phyloP scores from a whole-genome alignment of 1,284 basidiomycete genomes.

The Moesziomyces parantarcticus region DNA sequence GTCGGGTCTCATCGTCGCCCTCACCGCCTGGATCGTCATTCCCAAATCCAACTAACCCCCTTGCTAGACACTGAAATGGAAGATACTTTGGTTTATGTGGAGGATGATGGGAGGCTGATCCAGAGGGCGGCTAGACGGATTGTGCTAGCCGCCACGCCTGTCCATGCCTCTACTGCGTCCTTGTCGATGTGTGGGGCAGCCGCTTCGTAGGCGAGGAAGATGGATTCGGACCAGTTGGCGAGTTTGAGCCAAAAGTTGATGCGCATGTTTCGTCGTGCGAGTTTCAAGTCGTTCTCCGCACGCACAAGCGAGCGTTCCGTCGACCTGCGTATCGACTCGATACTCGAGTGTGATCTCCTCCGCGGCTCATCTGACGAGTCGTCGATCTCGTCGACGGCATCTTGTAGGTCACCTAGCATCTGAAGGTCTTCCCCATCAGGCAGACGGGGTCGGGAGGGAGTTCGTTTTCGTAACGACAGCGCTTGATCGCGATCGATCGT shows the following conservation, averaged over 20 bases:
- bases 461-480: slow-evolving; percentile 21
- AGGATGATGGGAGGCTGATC: slow-evolving; percentile 7
- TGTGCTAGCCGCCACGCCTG: slow-evolving; percentile 34
- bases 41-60: slow-evolving; percentile 41
- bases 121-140: slow-evolving; percentile 41
- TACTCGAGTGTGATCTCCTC: not conserved
- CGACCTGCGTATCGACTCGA: slow-evolving; percentile 13
- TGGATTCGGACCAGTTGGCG: slow-evolving; percentile 36
- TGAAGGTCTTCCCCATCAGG: not conserved
- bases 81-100: too few relatives aligned
- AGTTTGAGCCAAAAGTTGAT: slow-evolving; percentile 34
- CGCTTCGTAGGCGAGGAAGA: slow-evolving; percentile 51
- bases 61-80: too few relatives aligned
- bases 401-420: slow-evolving; percentile 24
- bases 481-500: slow-evolving; percentile 25
- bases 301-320: slow-evolving; percentile 34
- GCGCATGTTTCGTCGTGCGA: slow-evolving; percentile 11
- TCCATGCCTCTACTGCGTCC: slow-evolving; percentile 46
- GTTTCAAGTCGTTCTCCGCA: slow-evolving; percentile 32
- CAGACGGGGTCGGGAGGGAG: slow-evolving; percentile 8
- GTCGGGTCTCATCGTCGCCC: slow-evolving; percentile 74
- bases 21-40: slow-evolving; percentile 53
- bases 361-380: not conserved
- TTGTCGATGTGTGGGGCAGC: slow-evolving; percentile 44
- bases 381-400: slow-evolving; percentile 24